A percentile compares a stretch with the other conserved stretches of the same genome.
phyloP scores from a whole-genome alignment of 2,329 filamentous ascomycete species.

The Fusarium sp. region DNA sequence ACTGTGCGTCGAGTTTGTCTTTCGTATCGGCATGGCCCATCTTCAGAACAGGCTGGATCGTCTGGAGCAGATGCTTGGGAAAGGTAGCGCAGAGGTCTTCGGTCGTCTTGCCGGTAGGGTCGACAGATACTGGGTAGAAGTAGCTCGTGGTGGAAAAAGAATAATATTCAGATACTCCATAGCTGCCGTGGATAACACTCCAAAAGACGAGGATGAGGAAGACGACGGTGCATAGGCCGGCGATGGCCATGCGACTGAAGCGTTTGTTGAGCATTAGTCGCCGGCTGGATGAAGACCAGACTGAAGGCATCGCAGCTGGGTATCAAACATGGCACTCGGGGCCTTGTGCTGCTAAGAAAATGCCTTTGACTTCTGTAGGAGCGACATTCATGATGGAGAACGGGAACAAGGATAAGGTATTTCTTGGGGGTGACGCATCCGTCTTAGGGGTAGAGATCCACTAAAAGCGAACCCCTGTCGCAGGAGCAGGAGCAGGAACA shows the following conservation, averaged over 20 bases:
- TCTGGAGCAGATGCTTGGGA: slow-evolving; percentile 47
- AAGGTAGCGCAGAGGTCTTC: slow-evolving; percentile 49
- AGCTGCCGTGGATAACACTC: slow-evolving; percentile 39
- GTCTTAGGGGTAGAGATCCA: slow-evolving; percentile 27
- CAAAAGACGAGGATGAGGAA: slow-evolving; percentile 43
- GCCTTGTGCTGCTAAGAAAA: slow-evolving; percentile 11
- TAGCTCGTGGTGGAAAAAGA: slow-evolving; percentile 46
- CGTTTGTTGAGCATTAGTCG: slow-evolving; percentile 48
- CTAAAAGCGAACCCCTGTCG: slow-evolving; percentile 23
- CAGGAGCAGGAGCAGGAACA: not conserved
- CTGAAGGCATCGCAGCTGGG: slow-evolving; percentile 39
- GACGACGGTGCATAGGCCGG: slow-evolving; percentile 38
- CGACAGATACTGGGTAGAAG: slow-evolving; percentile 47
- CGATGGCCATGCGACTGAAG: slow-evolving; percentile 47
- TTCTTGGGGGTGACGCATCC: slow-evolving; percentile 15
- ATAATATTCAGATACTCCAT: slow-evolving; percentile 45
- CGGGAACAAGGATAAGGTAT: not conserved
- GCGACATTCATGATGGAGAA: slow-evolving; percentile 20
- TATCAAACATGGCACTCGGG: slow-evolving; percentile 42
- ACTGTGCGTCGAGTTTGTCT: slow-evolving; percentile 54
- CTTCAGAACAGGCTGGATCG: slow-evolving; percentile 50
- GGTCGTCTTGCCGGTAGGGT: slow-evolving; percentile 40
- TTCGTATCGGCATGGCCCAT: slow-evolving; percentile 48
- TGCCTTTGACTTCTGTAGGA: not conserved
- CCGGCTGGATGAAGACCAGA: slow-evolving; percentile 44